Evolutionary conservation across 208 protist species (phyloP), one percentile per base, ranked within the genome.

Genomic region (Trypanosoma grayi): DNA sequence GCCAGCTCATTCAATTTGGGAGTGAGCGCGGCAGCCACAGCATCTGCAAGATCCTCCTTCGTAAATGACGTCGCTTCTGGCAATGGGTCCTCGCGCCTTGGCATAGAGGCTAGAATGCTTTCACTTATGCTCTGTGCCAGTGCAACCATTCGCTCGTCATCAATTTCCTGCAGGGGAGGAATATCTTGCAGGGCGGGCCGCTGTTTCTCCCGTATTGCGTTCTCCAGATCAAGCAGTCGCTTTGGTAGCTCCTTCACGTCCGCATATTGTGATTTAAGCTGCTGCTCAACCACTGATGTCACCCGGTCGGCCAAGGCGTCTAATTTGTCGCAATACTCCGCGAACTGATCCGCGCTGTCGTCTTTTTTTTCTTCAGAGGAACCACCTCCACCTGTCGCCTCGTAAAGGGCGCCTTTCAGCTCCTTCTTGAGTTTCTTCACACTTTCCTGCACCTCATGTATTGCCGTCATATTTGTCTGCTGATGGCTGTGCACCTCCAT

Each of bases 51-150:
- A 18, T 74, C 51, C 11, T 59, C 69, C 34, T 39, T 62, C 27
- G 58, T 68, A 9, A 73, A 66, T 11, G 67, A 27, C 24, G 47
- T 45, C 9, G 45, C 52, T 3, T 33, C 31, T 11, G 34, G 5
- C 46, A 25, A 30, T 7, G 20, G n/a, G 13, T 44, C 46, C 31
- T 68, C 54, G 27, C 55, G 65, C 4, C 59, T 46, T 59, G 75
- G 69, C 31, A 90, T 56, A 16, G 79, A 70, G 4, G 70, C 66
- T 7, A 70, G 24, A 51, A 89, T 79, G 57, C 77, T 85, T 27
- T 85, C 85, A 52, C 79, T 84, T 40, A 92, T 79, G n/a, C 77
- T 76, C 60, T 87, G 79, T 33, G 77, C 81, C 59, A 87, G 51
- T 20, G 64, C 63, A 44, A 83, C 20, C 48, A 88, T 63, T 46